Evolutionary conservation across 108 stramenopile species (phyloP), one percentile per base, ranked within the genome.

Genomic region (Asterionellopsis glacialis): DNA sequence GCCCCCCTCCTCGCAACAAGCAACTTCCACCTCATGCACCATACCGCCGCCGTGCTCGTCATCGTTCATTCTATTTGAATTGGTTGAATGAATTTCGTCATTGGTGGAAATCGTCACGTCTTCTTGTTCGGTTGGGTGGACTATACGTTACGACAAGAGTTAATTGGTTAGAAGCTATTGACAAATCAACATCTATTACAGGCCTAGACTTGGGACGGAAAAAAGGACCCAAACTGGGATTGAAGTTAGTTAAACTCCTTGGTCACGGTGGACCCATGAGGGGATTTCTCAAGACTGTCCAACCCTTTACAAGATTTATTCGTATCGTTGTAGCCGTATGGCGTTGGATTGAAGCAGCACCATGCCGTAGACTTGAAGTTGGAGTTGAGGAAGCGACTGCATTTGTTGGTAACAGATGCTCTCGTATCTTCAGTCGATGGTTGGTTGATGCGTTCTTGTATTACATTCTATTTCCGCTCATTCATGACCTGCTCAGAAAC

Each of bases 91-190:
- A 81, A 66, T 81, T 75, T 50, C 65, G 80, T 56, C 80, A 81
- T 57, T 81, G 77, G 82, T 89, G 88, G 88, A 89, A 89, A 61
- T 74, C 82, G 4, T 75, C 79, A n/a, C 74, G 88, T 51, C 81
- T 89, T 21, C 70, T 89, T 10, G 82, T 85, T 9, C 77, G 88
- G 16, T 43, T 89, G 12, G 78, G 63, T 15, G 83, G 83, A 21
- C 58, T 67, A 13, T 71, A 64, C 61, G 70, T 80, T 65, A 51
- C 68, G 70, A 45, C 61, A 59, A 15, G 52, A 59, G 38, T 23
- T 60, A 19, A 14, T 22, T 1, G 43, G 63, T 21, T 79, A 67
- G 75, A 57, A 58, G 21, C 9, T 24, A 39, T 72, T 84, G 42
- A 65, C 74, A 4, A 16, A 59, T 10, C 64, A 73, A 5, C 65